Percentiles rank a stretch among this genome's conserved stretches.
phyloP scores from a whole-genome alignment of 2,329 filamentous ascomycete genomes.

The Penicillium sp. region DNA sequence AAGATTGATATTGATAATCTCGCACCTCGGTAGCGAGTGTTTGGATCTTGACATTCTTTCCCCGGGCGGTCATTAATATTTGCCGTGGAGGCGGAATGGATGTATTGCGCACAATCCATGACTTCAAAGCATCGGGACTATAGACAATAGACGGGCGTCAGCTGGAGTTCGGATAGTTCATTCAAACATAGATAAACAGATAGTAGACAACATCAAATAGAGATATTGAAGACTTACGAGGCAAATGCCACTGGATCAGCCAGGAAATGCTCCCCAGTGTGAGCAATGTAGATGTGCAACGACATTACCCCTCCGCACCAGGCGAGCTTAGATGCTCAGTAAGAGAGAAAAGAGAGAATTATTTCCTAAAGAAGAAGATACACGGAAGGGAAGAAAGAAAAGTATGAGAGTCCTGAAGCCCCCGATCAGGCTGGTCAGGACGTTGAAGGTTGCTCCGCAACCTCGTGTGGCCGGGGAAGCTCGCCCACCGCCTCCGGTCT shows the following conservation, averaged over 20 bases:
- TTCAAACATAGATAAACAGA: not conserved
- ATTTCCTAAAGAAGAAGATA: conserved; percentile 16
- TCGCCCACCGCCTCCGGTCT: conserved; percentile 24
- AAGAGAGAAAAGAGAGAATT: conserved; percentile 21
- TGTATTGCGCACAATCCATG: conserved; percentile 74
- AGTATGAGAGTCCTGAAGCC: conserved; percentile 17
- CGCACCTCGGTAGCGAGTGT: conserved; percentile 75
- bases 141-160: conserved; percentile 20
- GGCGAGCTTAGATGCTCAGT: conserved; percentile 28
- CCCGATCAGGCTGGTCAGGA: conserved; percentile 9
- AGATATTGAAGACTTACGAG: conserved; percentile 56
- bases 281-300: conserved; percentile 86
- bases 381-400: conserved; percentile 4
- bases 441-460: conserved; percentile 4
- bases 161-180: conserved; percentile 12
- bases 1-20: not conserved
- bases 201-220: not conserved
- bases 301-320: conserved; percentile 62
- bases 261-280: conserved; percentile 82
- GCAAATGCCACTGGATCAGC: conserved; percentile 73
- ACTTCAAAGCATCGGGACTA: conserved; percentile 80
- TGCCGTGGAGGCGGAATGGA: conserved; percentile 75
- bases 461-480: conserved; percentile 11
- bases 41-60: conserved; percentile 79
- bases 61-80: conserved; percentile 80